Evolutionary conservation across 257 asterid genomes (phyloP).

Genomic region (Nicotiana noctiflora): DNA sequence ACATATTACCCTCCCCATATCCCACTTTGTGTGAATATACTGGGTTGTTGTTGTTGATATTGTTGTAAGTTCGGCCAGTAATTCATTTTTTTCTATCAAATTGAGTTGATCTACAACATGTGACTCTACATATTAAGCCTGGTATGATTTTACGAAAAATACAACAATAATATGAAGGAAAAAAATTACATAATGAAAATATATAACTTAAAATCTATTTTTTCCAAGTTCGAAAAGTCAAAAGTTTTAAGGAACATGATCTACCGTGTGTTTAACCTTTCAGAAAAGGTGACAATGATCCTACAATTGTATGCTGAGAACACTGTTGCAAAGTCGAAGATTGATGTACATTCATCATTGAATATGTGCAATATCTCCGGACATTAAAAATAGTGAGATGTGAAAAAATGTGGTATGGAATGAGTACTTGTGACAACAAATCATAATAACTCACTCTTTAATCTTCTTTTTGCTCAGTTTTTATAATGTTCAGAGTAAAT

Average conservation of each 20-base stretch:
- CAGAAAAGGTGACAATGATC: conserved; percentile 9
- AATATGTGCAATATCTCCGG: neutral
- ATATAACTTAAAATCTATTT: neutral
- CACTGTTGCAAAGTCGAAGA: neutral
- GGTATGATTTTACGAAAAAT: neutral
- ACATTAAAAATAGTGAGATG: neutral
- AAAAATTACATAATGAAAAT: neutral
- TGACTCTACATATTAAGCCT: neutral
- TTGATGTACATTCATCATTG: neutral
- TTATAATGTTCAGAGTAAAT: neutral
- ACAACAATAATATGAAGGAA: neutral
- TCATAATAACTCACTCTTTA: neutral
- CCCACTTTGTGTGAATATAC: no score
- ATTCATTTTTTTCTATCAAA: neutral
- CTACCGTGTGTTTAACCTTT: neutral
- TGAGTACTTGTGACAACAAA: neutral
- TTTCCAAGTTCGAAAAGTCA: neutral
- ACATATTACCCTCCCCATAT: no score
- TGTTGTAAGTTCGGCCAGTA: neutral
- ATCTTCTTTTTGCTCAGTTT: neutral
- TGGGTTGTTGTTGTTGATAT: no score
- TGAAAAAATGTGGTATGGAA: neutral
- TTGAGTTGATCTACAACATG: neutral
- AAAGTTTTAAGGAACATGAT: neutral
- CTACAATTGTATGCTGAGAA: neutral